A percentile compares a stretch with the other conserved stretches of the same genome.
These are phyloP conservation scores for Phellopilus nigrolimitatus DNA, from an alignment of 1,284 basidiomycete genomes.

Conservation along the genomic window DNA sequence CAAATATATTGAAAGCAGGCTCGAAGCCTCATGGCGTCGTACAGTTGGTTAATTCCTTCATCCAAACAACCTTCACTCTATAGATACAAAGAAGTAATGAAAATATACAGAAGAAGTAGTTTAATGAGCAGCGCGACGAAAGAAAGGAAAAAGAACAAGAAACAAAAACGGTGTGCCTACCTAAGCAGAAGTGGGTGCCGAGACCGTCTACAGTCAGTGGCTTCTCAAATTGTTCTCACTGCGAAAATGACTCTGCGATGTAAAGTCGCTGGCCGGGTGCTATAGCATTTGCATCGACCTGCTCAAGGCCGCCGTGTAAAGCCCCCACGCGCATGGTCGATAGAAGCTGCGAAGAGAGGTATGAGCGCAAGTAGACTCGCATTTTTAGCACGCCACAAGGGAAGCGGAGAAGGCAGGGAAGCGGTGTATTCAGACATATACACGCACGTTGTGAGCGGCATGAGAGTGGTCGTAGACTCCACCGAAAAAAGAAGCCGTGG, in stretches of 20 bases:
- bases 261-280: conserved; percentile 35
- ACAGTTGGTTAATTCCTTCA: too few relatives aligned
- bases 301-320: conserved; percentile 67
- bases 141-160: background rate
- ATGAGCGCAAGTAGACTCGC: conserved; percentile 1
- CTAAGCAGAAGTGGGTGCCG: background rate
- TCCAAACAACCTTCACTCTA: too few relatives aligned
- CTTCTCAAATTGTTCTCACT: too few relatives aligned
- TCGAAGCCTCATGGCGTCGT: too few relatives aligned
- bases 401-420: background rate
- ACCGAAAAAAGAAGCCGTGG: conserved; percentile 81
- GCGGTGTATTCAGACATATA: background rate
- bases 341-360: conserved; percentile 44
- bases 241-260: conserved; percentile 24
- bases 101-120: too few relatives aligned
- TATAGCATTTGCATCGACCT: conserved; percentile 32
- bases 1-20: too few relatives aligned
- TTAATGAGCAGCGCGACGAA: too few relatives aligned
- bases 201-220: background rate
- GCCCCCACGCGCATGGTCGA: conserved; percentile 82
- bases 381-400: conserved; percentile 9
- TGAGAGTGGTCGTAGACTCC: conserved; percentile 82
- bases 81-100: too few relatives aligned
- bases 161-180: background rate
- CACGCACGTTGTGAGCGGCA: conserved; percentile 73